phyloP scores from a whole-genome alignment of 768 basidiomycete species.

The Suillus lakei region DNA sequence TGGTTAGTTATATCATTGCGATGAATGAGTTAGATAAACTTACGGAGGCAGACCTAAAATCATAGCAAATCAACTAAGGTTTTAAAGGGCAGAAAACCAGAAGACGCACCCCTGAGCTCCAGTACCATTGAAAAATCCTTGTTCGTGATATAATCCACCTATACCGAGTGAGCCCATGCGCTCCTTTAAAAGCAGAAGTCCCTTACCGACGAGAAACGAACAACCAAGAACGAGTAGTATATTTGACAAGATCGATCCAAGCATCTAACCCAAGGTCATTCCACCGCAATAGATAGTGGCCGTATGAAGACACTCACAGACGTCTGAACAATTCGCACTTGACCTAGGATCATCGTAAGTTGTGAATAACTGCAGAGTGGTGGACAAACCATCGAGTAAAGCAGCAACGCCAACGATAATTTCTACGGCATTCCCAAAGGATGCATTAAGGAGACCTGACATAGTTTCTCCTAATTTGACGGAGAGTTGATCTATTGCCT shows the following conservation, averaged over 20 bases:
- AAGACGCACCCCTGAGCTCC: too few relatives aligned
- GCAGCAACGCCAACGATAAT: slow-evolving; percentile 91
- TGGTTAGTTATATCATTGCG: too few relatives aligned
- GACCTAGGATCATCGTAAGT: slow-evolving; percentile 45
- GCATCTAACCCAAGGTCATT: slow-evolving; percentile 53
- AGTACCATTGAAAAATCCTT: too few relatives aligned
- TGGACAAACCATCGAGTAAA: slow-evolving; percentile 63
- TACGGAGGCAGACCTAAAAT: too few relatives aligned
- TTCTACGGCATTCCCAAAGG: slow-evolving; percentile 85
- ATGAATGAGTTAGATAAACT: too few relatives aligned
- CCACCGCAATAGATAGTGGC: not conserved
- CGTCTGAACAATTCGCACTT: slow-evolving; percentile 90
- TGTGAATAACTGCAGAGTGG: slow-evolving; percentile 9
- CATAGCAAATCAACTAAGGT: too few relatives aligned
- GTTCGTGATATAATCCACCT: too few relatives aligned
- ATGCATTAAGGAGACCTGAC: slow-evolving; percentile 82
- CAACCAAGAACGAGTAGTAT: slow-evolving; percentile 88
- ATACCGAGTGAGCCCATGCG: slow-evolving; percentile 7
- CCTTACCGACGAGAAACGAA: slow-evolving; percentile 81
- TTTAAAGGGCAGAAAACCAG: too few relatives aligned
- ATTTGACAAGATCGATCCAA: slow-evolving; percentile 92
- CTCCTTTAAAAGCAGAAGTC: not conserved
- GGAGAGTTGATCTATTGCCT: slow-evolving; percentile 83
- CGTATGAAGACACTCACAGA: slow-evolving; percentile 56
- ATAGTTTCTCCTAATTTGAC: slow-evolving; percentile 81